Conservation (phyloP, 441 rosid genomes). For the Pelargonium cotyledonis region DNA sequence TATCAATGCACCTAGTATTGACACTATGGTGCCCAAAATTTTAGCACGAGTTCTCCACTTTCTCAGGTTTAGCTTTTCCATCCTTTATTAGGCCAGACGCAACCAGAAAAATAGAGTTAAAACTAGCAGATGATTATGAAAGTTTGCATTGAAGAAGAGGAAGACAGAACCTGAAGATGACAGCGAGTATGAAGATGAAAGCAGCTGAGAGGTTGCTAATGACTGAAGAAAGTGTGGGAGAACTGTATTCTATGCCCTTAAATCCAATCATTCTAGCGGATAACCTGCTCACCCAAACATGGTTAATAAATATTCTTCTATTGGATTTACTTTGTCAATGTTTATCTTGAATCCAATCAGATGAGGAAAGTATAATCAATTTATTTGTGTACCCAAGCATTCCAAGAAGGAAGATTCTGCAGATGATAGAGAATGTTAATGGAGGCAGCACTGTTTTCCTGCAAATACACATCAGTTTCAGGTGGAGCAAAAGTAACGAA, state of each 20-base stretch:
- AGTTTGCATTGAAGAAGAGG: not conserved
- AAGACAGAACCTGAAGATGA: conserved; percentile 15
- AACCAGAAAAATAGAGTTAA: not conserved
- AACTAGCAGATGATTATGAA: not conserved
- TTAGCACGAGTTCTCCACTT: conserved; percentile 43
- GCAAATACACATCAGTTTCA: conserved; percentile 6
- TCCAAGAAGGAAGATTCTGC: conserved; percentile 20
- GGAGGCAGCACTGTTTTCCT: conserved; percentile 21
- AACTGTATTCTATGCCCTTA: conserved; percentile 21
- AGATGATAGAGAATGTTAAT: conserved; percentile 13
- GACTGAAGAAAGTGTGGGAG: conserved; percentile 27
- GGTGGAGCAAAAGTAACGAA: not conserved
- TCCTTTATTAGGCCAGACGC: conserved; percentile 27
- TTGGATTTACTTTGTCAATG: not conserved
- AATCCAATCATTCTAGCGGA: conserved; percentile 22
- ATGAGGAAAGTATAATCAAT: not conserved
- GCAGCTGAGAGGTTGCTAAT: conserved; percentile 26
- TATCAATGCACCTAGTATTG: conserved; percentile 45
- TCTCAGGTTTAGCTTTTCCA: conserved; percentile 50
- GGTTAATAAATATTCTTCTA: not conserved
- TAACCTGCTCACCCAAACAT: conserved; percentile 8
- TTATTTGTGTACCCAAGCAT: conserved; percentile 15
- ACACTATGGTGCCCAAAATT: conserved; percentile 24
- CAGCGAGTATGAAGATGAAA: conserved; percentile 24
- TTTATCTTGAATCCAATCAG: not conserved